Percentiles rank a stretch among this genome's conserved stretches.
Evolutionary conservation across 2,329 filamentous ascomycete genomes (phyloP).

Genomic region (Chaetomiaceae sp.): DNA sequence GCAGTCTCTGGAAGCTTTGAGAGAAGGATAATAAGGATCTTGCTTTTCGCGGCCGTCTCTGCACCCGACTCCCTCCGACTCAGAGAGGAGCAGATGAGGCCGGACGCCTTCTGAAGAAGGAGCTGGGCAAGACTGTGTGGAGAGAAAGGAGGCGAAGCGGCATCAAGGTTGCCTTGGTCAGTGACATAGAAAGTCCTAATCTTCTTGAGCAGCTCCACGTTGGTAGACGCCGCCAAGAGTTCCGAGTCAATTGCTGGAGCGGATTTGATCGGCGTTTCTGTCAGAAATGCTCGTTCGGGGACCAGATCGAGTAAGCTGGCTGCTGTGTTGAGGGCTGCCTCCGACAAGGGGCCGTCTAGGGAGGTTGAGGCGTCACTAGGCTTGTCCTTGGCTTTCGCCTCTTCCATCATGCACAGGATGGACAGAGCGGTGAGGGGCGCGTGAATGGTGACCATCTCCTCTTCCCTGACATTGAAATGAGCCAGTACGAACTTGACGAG

Average conservation of each 20-base stretch:
- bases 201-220: slow-evolving; percentile 53
- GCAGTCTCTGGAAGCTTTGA: slow-evolving; percentile 47
- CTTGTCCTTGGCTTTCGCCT: slow-evolving; percentile 40
- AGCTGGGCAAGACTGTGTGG: slow-evolving; percentile 54
- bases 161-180: slow-evolving; percentile 66
- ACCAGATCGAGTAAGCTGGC: slow-evolving; percentile 58
- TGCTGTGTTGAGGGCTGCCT: slow-evolving; percentile 44
- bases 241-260: slow-evolving; percentile 27
- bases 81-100: slow-evolving; percentile 46
- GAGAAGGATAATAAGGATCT: slow-evolving; percentile 55
- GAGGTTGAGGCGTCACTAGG: slow-evolving; percentile 9
- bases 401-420: slow-evolving; percentile 56
- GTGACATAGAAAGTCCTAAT: slow-evolving; percentile 65
- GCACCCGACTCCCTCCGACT: slow-evolving; percentile 37
- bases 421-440: slow-evolving; percentile 72
- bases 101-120: slow-evolving; percentile 57
- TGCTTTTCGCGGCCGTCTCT: slow-evolving; percentile 54
- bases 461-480: slow-evolving; percentile 90
- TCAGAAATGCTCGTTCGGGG: slow-evolving; percentile 58
- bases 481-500: slow-evolving; percentile 76
- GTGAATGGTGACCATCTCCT: slow-evolving; percentile 89
- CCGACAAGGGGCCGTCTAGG: slow-evolving; percentile 21
- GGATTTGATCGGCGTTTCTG: slow-evolving; percentile 24
- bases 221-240: slow-evolving; percentile 34
- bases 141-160: slow-evolving; percentile 55